Conservation (phyloP, 2,329 filamentous ascomycete genomes). For the Fusarium longipes region DNA sequence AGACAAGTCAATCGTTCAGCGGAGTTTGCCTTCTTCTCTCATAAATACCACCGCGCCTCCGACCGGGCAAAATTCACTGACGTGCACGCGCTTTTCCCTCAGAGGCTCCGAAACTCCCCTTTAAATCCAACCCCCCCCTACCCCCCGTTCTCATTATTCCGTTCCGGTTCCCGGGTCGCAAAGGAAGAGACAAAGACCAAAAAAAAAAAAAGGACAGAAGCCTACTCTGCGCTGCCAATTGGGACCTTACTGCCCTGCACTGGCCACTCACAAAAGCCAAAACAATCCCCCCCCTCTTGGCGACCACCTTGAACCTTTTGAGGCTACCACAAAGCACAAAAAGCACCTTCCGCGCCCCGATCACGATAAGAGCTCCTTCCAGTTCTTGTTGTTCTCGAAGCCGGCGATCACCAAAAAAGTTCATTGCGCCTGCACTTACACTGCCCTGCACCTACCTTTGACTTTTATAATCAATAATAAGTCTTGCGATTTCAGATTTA, state of each 20-base stretch:
- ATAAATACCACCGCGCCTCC: slow-evolving; percentile 61
- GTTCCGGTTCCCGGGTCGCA: slow-evolving; percentile 27
- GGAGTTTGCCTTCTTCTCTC: slow-evolving; percentile 54
- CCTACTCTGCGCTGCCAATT: slow-evolving; percentile 20
- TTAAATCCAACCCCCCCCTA: slow-evolving; percentile 44
- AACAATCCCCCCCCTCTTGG: slow-evolving; percentile 25
- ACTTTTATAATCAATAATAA: slow-evolving; percentile 38
- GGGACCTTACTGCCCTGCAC: slow-evolving; percentile 11
- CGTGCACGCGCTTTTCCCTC: slow-evolving; percentile 60
- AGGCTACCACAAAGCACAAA: slow-evolving; percentile 37
- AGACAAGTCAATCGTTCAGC: slow-evolving; percentile 52
- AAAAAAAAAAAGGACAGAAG: slow-evolving; percentile 35
- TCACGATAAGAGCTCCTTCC: slow-evolving; percentile 37
- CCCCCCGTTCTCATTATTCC: slow-evolving; percentile 27
- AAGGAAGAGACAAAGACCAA: slow-evolving; percentile 38
- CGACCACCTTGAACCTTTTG: slow-evolving; percentile 32
- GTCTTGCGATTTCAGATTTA: slow-evolving; percentile 23
- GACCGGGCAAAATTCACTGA: slow-evolving; percentile 57
- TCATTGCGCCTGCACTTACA: slow-evolving; percentile 1
- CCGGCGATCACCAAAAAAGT: slow-evolving; percentile 30
- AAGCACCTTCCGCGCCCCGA: slow-evolving; percentile 35
- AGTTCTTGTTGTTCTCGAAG: slow-evolving; percentile 38
- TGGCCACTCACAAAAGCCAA: slow-evolving; percentile 23
- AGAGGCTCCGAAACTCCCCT: slow-evolving; percentile 52
- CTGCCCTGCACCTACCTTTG: slow-evolving; percentile 2